Conservation (phyloP, 257 asterid genomes). For the Solanum arcanum region DNA sequence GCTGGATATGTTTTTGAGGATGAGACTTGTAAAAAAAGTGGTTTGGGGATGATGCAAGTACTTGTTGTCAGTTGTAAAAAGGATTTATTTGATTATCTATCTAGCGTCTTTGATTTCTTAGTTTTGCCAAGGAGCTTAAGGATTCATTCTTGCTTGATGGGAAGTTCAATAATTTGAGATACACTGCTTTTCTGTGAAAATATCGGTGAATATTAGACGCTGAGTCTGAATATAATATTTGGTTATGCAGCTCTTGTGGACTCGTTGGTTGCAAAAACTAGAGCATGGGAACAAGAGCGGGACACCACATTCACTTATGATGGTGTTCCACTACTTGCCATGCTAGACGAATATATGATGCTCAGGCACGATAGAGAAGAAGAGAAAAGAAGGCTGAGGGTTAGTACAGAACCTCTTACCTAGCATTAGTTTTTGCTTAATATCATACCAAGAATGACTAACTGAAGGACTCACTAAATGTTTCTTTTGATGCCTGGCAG, state of each 20-base stretch:
- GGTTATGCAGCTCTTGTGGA: constrained; percentile 81
- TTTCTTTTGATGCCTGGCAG: constrained; percentile 17
- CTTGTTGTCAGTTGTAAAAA: not conserved
- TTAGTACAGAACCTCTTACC: constrained; percentile 11
- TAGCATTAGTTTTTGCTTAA: not conserved
- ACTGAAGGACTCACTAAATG: not conserved
- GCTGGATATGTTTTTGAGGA: not conserved
- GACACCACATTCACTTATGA: constrained; percentile 73
- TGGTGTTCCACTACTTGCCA: constrained; percentile 97
- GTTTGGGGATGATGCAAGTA: not conserved
- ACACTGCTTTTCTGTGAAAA: not conserved
- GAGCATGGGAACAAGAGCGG: constrained; percentile 90
- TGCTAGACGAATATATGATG: constrained; percentile 93
- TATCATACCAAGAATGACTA: not conserved
- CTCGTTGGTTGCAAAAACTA: constrained; percentile 68
- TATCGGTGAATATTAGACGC: not conserved
- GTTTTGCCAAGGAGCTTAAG: not conserved
- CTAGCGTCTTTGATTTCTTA: not conserved
- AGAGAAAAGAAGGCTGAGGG: constrained; percentile 96
- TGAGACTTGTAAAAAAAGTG: not conserved
- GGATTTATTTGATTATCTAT: not conserved
- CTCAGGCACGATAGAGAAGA: constrained; percentile 95
- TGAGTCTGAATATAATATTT: not conserved
- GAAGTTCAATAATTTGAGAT: not conserved
- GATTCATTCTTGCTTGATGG: not conserved